A percentile compares a stretch with the other conserved stretches of the same genome.
Conservation (phyloP, 768 basidiomycete genomes). For the Asterophora lycoperdoides region DNA sequence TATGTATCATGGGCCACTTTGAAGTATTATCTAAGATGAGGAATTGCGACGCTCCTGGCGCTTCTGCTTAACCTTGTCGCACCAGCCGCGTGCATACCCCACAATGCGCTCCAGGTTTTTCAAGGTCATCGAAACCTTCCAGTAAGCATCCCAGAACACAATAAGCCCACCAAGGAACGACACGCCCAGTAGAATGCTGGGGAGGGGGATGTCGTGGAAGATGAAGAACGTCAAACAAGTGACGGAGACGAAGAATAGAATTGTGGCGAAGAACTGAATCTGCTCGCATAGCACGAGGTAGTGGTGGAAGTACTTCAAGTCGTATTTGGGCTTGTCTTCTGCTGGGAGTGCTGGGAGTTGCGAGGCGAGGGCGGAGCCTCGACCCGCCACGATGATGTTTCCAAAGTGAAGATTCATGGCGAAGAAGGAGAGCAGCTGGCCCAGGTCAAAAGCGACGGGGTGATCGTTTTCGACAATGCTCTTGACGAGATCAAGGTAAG, state of each 20-base stretch:
- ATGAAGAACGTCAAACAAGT: slow-evolving; percentile 26
- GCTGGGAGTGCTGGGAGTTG: slow-evolving; percentile 16
- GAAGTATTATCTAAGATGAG: background rate
- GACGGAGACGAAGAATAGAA: slow-evolving; percentile 24
- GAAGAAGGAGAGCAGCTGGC: slow-evolving; percentile 29
- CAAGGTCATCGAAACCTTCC: slow-evolving; percentile 28
- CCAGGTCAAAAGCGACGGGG: slow-evolving; percentile 23
- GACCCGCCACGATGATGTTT: slow-evolving; percentile 28
- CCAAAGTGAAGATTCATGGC: slow-evolving; percentile 27
- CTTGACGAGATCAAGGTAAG: slow-evolving; percentile 24
- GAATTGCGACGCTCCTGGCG: background rate
- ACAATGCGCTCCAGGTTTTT: slow-evolving; percentile 22
- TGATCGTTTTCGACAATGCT: slow-evolving; percentile 18
- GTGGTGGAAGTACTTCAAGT: slow-evolving; percentile 24
- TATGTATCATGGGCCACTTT: background rate
- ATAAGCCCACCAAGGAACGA: slow-evolving; percentile 17
- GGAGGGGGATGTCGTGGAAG: slow-evolving; percentile 25
- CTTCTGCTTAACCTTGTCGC: background rate
- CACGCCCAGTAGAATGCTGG: slow-evolving; percentile 21
- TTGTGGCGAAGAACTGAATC: slow-evolving; percentile 27
- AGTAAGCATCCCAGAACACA: slow-evolving; percentile 26
- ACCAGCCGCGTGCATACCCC: background rate
- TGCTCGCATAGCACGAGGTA: slow-evolving; percentile 28
- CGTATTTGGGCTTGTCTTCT: background rate
- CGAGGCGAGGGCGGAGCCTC: slow-evolving; percentile 23